Evolutionary conservation across 108 stramenopile genomes (phyloP).

Genomic region (Hondaea fermentalgiana): DNA sequence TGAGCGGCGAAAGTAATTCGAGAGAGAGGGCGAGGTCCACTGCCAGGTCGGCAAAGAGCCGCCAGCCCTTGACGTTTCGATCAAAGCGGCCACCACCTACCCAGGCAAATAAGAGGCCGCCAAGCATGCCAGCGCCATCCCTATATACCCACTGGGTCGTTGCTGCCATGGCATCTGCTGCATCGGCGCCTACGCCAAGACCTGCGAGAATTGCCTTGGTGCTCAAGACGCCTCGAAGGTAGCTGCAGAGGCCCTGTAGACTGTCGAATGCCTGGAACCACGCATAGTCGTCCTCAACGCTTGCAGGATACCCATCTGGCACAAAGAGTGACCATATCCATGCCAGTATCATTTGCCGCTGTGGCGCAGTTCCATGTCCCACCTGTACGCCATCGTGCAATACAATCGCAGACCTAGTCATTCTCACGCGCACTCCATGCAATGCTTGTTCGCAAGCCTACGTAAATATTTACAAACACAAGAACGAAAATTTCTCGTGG

Average conservation of each 20-base stretch:
- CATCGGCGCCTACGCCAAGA: slow-evolving; percentile 73
- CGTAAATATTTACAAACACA: too few relatives aligned
- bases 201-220: slow-evolving; percentile 70
- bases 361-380: too few relatives aligned
- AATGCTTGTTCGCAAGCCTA: too few relatives aligned
- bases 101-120: slow-evolving; percentile 75
- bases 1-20: slow-evolving; percentile 69
- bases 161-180: slow-evolving; percentile 71
- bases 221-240: slow-evolving; percentile 75
- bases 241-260: slow-evolving; percentile 82
- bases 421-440: too few relatives aligned
- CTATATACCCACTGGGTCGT: slow-evolving; percentile 52
- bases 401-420: too few relatives aligned
- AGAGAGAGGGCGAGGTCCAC: slow-evolving; percentile 78
- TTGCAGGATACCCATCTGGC: slow-evolving; percentile 36
- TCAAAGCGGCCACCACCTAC: slow-evolving; percentile 60
- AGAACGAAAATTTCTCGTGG: too few relatives aligned
- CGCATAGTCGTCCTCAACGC: slow-evolving; percentile 51
- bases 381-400: too few relatives aligned
- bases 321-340: slow-evolving; percentile 26
- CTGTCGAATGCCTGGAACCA: slow-evolving; percentile 81
- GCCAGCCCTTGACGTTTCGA: slow-evolving; percentile 79
- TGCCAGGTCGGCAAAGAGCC: slow-evolving; percentile 84
- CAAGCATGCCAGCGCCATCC: slow-evolving; percentile 81
- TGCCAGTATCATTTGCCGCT: too few relatives aligned